Base-by-base conservation (phyloP, 1,284 basidiomycete species). In the Cystobasidiaceae sp. region DNA sequence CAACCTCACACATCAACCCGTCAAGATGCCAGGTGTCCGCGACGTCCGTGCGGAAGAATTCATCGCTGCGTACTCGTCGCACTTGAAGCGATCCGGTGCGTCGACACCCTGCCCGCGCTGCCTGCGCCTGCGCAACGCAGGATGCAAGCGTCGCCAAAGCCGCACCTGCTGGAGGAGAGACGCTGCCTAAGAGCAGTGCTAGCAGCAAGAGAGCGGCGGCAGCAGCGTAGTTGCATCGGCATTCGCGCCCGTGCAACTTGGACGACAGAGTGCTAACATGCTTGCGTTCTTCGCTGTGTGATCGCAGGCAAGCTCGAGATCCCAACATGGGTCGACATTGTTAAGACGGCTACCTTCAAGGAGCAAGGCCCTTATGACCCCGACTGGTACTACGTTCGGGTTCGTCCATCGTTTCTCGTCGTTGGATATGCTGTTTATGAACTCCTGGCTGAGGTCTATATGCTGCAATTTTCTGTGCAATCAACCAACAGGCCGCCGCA, bases 371-470 rank as follows among this genome's bases (percentile, higher is more conserved):
- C 94, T 66, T 97, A 97, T 82, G 93, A 98, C 81, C 90, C 91
- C 58, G 96, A 98, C 81, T 99, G 94, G 94, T 99, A 87, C 85
- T 98, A 98, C 82, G 84, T 96, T 77, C 92, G 94, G 75, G 90
- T 93, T 80, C 93, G 93, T 93, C 76, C 46, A 41, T 32, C 37
- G 30, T 17, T 7, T n/a, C 19, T 52, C 21, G 23, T 19, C 8
- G 48, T 6, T 27, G 9, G 27, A 19, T 15, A 32, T 28, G 19
- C 46, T 39, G 11, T 11, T 39, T n/a, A n/a, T n/a, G n/a, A 39
- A 11, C 11, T 49, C 7, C 61, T 54, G 56, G 43, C 58, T 46
- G 55, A 54, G 54, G 48, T 67, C 58, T 6, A 45, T n/a, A 6
- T 56, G 5, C 41, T 43, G 11, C 3, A n/a, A n/a, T n/a, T n/a